Conservation (phyloP, 768 basidiomycete species). For the Hirschioporus abietinus region DNA sequence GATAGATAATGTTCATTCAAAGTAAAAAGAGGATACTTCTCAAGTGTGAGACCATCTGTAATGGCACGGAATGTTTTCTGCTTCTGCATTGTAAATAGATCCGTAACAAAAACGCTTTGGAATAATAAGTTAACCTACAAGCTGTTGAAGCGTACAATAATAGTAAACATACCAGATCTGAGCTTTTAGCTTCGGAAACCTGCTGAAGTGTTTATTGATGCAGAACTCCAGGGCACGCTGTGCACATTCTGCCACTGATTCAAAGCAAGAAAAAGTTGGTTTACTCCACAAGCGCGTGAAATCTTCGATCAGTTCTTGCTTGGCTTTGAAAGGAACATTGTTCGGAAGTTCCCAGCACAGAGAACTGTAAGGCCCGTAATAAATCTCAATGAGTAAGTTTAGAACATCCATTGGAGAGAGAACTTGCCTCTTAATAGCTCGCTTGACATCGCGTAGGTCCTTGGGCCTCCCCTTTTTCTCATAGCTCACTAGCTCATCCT, state of each 20-base stretch:
- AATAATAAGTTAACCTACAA: neutral
- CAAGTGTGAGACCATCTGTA: slow-evolving; percentile 30
- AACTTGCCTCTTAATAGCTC: slow-evolving; percentile 30
- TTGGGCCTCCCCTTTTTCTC: slow-evolving; percentile 7
- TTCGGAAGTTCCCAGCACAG: slow-evolving; percentile 39
- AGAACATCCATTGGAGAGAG: neutral
- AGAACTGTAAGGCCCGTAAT: slow-evolving; percentile 21
- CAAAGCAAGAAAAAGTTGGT: slow-evolving; percentile 32
- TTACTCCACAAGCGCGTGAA: slow-evolving; percentile 32
- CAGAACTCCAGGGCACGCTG: slow-evolving; percentile 24
- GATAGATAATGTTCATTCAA: slow-evolving; percentile 24
- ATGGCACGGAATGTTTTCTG: slow-evolving; percentile 22
- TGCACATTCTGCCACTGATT: slow-evolving; percentile 26
- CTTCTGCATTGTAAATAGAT: slow-evolving; percentile 25
- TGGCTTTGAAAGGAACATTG: slow-evolving; percentile 37
- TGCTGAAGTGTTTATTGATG: slow-evolving; percentile 32
- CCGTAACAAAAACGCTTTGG: slow-evolving; percentile 22
- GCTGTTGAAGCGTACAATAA: neutral
- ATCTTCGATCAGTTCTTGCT: slow-evolving; percentile 28
- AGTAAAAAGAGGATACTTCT: slow-evolving; percentile 35
- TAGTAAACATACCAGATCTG: slow-evolving; percentile 29
- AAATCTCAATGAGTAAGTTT: neutral
- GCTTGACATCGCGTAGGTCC: slow-evolving; percentile 29
- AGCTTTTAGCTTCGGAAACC: slow-evolving; percentile 30
- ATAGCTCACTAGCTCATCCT: slow-evolving; percentile 13